Conservation (phyloP, 805 yeast species). For the Yamadazyma insecticola region DNA sequence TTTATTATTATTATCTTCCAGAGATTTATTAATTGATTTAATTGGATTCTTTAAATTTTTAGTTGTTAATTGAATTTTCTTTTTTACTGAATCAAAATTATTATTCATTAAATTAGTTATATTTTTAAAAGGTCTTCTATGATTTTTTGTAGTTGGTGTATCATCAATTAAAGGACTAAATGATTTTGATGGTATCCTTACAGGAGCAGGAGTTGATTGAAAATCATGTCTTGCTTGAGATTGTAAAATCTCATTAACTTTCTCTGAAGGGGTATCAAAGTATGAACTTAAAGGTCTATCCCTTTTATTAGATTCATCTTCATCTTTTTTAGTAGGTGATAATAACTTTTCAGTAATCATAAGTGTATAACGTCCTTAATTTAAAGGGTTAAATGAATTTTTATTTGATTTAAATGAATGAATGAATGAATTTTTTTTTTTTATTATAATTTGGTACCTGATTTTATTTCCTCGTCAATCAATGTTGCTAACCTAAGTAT, state of each 20-base stretch:
- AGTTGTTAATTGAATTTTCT: no score
- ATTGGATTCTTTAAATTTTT: no score
- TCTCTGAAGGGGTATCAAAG: slow-evolving; percentile 37
- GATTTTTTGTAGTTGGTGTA: no score
- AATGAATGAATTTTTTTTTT: not conserved
- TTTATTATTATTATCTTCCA: slow-evolving; percentile 6
- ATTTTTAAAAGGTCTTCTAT: slow-evolving; percentile 25
- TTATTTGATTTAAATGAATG: slow-evolving; percentile 1
- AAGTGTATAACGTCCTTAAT: no score
- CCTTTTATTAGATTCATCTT: slow-evolving; percentile 10
- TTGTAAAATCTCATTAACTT: slow-evolving; percentile 6
- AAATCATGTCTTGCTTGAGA: no score
- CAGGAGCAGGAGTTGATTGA: no score
- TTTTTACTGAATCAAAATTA: no score
- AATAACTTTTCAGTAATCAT: slow-evolving; percentile 3
- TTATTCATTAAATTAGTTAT: slow-evolving; percentile 21
- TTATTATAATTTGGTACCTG: no score
- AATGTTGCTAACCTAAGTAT: no score
- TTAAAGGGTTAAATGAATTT: slow-evolving; percentile 1
- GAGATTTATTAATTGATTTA: slow-evolving; percentile 14
- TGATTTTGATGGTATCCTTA: slow-evolving; percentile 3
- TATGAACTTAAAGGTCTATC: slow-evolving; percentile 31
- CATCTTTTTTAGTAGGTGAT: slow-evolving; percentile 8
- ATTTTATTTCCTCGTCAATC: no score
- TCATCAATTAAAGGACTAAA: no score